Evolutionary conservation across 2,329 filamentous ascomycete species (phyloP).

Genomic region (Trichoderma brevicompactum): DNA sequence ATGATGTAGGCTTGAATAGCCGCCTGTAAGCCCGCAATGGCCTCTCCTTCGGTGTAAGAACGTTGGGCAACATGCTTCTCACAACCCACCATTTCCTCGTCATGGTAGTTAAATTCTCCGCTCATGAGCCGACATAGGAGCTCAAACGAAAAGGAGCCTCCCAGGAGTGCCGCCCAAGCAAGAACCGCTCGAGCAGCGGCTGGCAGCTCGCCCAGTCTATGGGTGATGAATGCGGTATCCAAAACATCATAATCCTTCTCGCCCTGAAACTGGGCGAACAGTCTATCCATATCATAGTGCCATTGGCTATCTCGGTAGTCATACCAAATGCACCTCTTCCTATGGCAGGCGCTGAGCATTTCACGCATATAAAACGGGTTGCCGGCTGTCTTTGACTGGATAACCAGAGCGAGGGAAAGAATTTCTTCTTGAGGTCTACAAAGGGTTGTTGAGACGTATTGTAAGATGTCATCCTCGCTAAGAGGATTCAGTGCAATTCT

Average conservation of each 20-base stretch:
- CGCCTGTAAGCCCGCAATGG: constrained; percentile 78
- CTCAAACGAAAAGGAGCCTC: constrained; percentile 81
- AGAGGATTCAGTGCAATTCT: constrained; percentile 74
- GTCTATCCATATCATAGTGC: constrained; percentile 82
- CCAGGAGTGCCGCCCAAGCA: constrained; percentile 83
- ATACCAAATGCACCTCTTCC: constrained; percentile 88
- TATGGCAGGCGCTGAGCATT: constrained; percentile 85
- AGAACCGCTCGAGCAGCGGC: constrained; percentile 75
- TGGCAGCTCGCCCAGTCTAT: constrained; percentile 76
- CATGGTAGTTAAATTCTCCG: constrained; percentile 68
- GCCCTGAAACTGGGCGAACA: constrained; percentile 83
- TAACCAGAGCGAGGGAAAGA: constrained; percentile 76
- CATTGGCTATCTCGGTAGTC: constrained; percentile 82
- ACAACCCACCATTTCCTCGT: constrained; percentile 38
- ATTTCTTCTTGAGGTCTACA: constrained; percentile 74
- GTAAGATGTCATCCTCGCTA: constrained; percentile 75
- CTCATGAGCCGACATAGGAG: constrained; percentile 77
- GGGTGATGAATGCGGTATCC: constrained; percentile 80
- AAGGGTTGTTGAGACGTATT: constrained; percentile 82
- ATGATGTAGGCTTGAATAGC: constrained; percentile 81
- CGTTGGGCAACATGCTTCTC: background rate
- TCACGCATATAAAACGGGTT: constrained; percentile 92
- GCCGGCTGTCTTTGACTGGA: constrained; percentile 85
- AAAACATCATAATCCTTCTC: constrained; percentile 79
- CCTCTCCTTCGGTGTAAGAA: constrained; percentile 65